Evolutionary conservation across 2,329 filamentous ascomycete species (phyloP), one percentile per base, ranked within the genome.

Genomic region (Colletotrichum kahawae): DNA sequence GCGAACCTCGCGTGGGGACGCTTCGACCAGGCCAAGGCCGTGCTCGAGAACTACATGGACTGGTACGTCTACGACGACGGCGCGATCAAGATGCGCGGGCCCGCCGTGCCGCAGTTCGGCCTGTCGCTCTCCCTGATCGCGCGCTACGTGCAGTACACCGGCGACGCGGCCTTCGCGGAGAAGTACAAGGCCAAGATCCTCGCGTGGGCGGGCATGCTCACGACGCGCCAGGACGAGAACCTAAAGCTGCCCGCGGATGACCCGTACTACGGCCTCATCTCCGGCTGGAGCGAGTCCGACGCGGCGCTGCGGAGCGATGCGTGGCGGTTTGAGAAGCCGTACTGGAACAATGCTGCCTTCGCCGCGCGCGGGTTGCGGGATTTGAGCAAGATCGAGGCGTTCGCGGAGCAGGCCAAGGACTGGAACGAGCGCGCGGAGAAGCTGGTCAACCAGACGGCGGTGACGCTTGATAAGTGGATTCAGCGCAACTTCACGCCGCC

Each of bases 61-160:
- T 87, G 85, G 86, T 85, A 87, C 75, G 80, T 86, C 63, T 78
- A 82, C 21, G 77, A 87, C 64, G 82, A 82, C 36, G 67, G 67
- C 56, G 67, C 34, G 18, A 63, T 70, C 57, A 60, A 31, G 78
- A 77, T 34, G 75, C 78, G 24, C 66, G 64, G 14, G 12, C 56
- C 64, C 24, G 67, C 29, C 9, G 57, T 48, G 4, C 57, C 29
- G 13, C 38, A 70, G 29, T 54, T 57, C 62, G 56, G 31, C 27
- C 69, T 78, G 36, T 76, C 60, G 66, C 51, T 38, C 70, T 79
- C 67, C 34, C 77, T 63, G 10, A 71, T 43, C 67, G 31, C 34
- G 73, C 76, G 57, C 10, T 70, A 38, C 70, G 75, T 16, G 77
- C 77, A 31, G 24, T 70, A 65, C 59, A 70, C 68, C 5, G 43